Base-by-base conservation (phyloP, 2,329 filamentous ascomycete species). In the Fusarium brevicatenulatum region DNA sequence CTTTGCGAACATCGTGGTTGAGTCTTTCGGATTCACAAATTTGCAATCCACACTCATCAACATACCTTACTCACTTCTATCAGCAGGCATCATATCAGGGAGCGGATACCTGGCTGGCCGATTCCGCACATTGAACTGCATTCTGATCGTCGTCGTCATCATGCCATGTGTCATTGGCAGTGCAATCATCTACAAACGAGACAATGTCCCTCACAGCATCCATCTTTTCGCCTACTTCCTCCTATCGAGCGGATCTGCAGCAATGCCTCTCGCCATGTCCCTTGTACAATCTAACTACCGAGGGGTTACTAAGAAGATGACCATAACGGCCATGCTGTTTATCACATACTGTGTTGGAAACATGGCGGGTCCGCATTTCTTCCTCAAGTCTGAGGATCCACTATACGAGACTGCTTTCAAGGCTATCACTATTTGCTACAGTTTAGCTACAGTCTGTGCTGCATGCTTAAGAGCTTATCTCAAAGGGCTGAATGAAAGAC, bases 231-330 rank as follows among this genome's bases (percentile, higher is more conserved):
- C 86, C 7, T 90, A 90, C 78, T 90, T 90, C 74, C 78, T 90
- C 15, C 82, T 90, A 7, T 85, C 85, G 2, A 85, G 86, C 0
- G 88, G 88, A 0, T 85, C 88, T 0, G 83, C 86, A 0, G 85
- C 85, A 4, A 83, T 90, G 80, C 88, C 89, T 0, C 83, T 91
- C 4, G 83, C 84, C 16, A 83, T 90, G 79, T 85, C 88, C 1
- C 84, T 90, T 1, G 85, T 89, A 7, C 86, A 88, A 75, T 83
- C 86, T 21, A 90, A 90, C 75, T 88, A 85, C 71, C 83, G 85
- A 18, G 88, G 88, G 21, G 86, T 88, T 25, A 89, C 88, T 37
- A 90, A 90, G 82, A 90, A 89, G 78, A 88, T 88, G 84, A 89
- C 87, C 11, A 85, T 89, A 62, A 89, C 86, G 3, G 86, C 86